These are phyloP conservation scores for Trichoderma erinaceum DNA, from an alignment of 495 filamentous ascomycete genomes.

Conservation along the genomic window DNA sequence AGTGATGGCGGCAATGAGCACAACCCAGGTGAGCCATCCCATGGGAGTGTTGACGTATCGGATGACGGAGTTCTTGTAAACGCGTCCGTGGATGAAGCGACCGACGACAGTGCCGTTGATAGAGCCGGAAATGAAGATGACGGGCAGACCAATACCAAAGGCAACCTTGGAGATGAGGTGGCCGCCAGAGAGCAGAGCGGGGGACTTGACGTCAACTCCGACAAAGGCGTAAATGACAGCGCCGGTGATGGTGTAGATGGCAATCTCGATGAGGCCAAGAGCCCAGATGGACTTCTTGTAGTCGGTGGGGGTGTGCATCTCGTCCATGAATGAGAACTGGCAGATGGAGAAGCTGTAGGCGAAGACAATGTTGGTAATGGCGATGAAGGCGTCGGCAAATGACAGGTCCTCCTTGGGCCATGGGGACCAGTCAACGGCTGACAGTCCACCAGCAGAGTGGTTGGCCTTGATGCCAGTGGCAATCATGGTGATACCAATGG, in stretches of 20 bases:
- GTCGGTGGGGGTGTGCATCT: conserved; percentile 64
- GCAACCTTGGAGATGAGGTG: conserved; percentile 60
- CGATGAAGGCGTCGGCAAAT: conserved; percentile 50
- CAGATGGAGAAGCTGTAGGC: conserved; percentile 64
- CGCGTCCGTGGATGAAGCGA: conserved; percentile 61
- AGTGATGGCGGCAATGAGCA: conserved; percentile 53
- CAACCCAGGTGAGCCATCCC: conserved; percentile 54
- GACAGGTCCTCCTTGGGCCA: conserved; percentile 36
- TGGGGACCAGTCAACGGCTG: conserved; percentile 35
- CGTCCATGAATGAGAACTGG: conserved; percentile 72
- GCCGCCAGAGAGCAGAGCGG: conserved; percentile 61
- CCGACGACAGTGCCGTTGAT: conserved; percentile 53
- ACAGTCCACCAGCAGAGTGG: conserved; percentile 28
- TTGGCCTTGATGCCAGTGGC: conserved; percentile 50
- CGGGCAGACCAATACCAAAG: conserved; percentile 74
- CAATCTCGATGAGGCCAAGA: conserved; percentile 59
- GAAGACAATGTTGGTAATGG: conserved; percentile 69
- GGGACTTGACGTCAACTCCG: conserved; percentile 59
- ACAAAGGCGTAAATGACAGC: conserved; percentile 69
- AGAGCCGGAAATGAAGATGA: conserved; percentile 64
- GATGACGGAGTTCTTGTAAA: conserved; percentile 49
- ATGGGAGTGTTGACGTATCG: conserved; percentile 56
- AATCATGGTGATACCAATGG: conserved; percentile 64
- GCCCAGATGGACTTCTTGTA: conserved; percentile 61
- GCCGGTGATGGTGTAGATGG: conserved; percentile 61